phyloP scores from a whole-genome alignment of 2,329 filamentous ascomycete species.

The Talaromyces sp. region DNA sequence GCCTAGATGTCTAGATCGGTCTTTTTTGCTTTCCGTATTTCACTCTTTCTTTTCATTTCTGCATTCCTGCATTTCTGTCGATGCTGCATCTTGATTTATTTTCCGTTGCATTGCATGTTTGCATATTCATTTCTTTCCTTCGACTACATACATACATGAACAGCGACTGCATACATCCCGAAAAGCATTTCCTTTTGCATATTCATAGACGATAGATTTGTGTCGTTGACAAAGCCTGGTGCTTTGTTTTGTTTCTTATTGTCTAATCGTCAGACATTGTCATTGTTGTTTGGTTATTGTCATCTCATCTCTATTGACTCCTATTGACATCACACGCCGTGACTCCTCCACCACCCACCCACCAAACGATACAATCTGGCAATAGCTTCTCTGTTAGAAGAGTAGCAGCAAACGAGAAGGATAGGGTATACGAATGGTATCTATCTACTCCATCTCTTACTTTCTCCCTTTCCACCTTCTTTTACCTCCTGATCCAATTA shows the following conservation, averaged over 20 bases:
- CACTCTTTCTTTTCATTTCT: background rate
- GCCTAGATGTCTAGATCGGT: background rate
- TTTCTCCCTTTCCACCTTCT: background rate
- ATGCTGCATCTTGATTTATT: background rate
- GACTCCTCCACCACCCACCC: background rate
- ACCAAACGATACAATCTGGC: background rate
- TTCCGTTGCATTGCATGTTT: conserved; percentile 2
- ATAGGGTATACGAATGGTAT: conserved; percentile 9
- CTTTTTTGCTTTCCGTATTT: conserved; percentile 2
- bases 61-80: background rate
- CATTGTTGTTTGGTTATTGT: background rate
- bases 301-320: background rate
- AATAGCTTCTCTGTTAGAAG: background rate
- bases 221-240: conserved; percentile 5
- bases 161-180: background rate
- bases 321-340: conserved; percentile 3
- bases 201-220: background rate
- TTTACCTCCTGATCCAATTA: too few species aligned
- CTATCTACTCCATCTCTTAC: background rate
- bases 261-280: background rate
- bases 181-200: background rate
- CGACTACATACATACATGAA: background rate
- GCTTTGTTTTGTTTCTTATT: background rate
- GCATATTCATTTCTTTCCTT: background rate
- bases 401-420: background rate